phyloP scores from a whole-genome alignment of 805 yeast genomes.

The Candida sithepensis region DNA sequence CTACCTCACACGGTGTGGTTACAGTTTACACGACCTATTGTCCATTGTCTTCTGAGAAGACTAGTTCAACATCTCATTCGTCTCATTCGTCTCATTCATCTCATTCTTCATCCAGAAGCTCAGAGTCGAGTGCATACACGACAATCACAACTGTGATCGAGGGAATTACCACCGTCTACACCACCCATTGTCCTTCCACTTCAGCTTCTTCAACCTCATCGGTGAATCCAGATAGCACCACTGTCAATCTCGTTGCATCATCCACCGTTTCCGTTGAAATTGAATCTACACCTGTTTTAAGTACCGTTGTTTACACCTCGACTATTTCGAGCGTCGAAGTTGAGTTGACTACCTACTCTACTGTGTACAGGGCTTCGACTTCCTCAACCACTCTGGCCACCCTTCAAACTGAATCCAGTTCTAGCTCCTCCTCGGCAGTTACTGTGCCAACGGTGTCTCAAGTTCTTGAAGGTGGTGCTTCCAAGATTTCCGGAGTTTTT shows the following conservation, averaged over 20 bases:
- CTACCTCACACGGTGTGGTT: constrained; percentile 14
- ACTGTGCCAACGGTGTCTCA: constrained; percentile 11
- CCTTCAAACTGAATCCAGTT: constrained; percentile 1
- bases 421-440: constrained; percentile 4
- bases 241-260: constrained; percentile 18
- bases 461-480: constrained; percentile 14
- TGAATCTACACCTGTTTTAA: constrained; percentile 12
- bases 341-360: constrained; percentile 23
- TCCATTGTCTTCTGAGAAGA: constrained; percentile 14
- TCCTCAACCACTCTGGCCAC: constrained; percentile 1
- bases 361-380: constrained; percentile 3
- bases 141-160: constrained; percentile 3
- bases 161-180: background rate
- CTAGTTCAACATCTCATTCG: constrained; percentile 3
- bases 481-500: constrained; percentile 2
- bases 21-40: constrained; percentile 21
- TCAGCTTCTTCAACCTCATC: constrained; percentile 2
- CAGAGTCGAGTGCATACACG: constrained; percentile 2
- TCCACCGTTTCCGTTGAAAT: constrained; percentile 19
- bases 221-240: constrained; percentile 6
- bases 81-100: too few species aligned
- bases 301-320: constrained; percentile 23
- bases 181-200: constrained; percentile 6
- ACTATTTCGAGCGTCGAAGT: constrained; percentile 23
- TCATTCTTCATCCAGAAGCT: too few species aligned